Conservation (phyloP, 225 moss, liverwort and hornwort species). For the Takakia lepidozioides region DNA sequence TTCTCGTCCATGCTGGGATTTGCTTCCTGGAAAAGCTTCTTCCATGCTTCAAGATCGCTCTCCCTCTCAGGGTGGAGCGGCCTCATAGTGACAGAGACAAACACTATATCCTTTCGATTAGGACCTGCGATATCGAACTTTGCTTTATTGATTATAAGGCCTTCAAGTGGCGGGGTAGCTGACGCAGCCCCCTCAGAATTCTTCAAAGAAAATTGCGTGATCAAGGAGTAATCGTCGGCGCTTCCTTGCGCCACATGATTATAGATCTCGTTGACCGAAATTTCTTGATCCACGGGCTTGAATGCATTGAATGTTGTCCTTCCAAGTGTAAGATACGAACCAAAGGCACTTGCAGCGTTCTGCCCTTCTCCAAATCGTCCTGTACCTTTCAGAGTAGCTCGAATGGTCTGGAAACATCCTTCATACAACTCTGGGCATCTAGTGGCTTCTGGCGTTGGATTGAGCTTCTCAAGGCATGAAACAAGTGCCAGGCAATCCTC, state of each 20-base stretch:
- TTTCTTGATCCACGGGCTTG: constrained; percentile 37
- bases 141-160: constrained; percentile 22
- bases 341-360: constrained; percentile 23
- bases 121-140: constrained; percentile 8
- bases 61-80: constrained; percentile 30
- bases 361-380: constrained; percentile 27
- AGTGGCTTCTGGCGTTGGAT: constrained; percentile 33
- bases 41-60: constrained; percentile 43
- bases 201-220: constrained; percentile 16
- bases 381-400: constrained; percentile 17
- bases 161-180: constrained; percentile 19
- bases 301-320: constrained; percentile 30
- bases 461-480: constrained; percentile 22
- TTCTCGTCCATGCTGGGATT: constrained; percentile 34
- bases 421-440: constrained; percentile 18
- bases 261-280: constrained; percentile 19
- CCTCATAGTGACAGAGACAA: constrained; percentile 18
- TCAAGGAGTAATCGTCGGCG: constrained; percentile 20
- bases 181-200: constrained; percentile 17
- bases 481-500: constrained; percentile 25
- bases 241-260: constrained; percentile 14
- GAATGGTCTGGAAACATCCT: constrained; percentile 32
- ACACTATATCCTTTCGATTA: constrained; percentile 15
- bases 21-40: constrained; percentile 26
- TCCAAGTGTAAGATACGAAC: constrained; percentile 22